Conservation (phyloP, 495 filamentous ascomycete species). For the Lasiosphaeris hirsuta region DNA sequence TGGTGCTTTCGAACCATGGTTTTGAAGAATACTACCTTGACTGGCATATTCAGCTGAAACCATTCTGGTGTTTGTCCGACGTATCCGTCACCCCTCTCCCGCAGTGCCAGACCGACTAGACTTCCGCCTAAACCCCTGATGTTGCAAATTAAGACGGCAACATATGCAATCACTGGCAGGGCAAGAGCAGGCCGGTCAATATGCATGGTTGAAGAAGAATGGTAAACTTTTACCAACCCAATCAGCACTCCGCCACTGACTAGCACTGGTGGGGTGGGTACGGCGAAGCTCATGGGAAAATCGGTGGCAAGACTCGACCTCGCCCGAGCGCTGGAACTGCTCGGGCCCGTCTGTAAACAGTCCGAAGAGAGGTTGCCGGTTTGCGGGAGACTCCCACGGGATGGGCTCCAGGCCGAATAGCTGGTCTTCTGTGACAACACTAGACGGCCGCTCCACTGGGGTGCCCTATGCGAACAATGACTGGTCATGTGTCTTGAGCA, state of each 20-base stretch:
- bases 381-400: neutral
- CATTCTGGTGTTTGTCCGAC: neutral
- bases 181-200: neutral
- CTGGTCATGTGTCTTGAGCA: conserved; percentile 8
- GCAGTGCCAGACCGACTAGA: neutral
- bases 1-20: neutral
- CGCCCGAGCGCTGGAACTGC: neutral
- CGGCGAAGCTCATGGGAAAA: conserved; percentile 4
- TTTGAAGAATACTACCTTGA: neutral
- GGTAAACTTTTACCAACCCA: neutral
- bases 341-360: neutral
- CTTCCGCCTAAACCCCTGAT: neutral
- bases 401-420: neutral
- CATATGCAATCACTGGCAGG: neutral
- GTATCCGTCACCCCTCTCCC: neutral
- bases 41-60: neutral
- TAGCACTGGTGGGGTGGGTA: neutral
- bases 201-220: neutral
- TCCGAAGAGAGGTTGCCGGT: neutral
- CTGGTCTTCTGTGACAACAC: neutral
- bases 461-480: conserved; percentile 13
- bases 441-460: neutral
- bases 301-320: neutral
- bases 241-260: conserved; percentile 4
- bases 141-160: neutral